Evolutionary conservation across 73 alveolate species (phyloP).

Genomic region (Paramecium primaurelia): DNA sequence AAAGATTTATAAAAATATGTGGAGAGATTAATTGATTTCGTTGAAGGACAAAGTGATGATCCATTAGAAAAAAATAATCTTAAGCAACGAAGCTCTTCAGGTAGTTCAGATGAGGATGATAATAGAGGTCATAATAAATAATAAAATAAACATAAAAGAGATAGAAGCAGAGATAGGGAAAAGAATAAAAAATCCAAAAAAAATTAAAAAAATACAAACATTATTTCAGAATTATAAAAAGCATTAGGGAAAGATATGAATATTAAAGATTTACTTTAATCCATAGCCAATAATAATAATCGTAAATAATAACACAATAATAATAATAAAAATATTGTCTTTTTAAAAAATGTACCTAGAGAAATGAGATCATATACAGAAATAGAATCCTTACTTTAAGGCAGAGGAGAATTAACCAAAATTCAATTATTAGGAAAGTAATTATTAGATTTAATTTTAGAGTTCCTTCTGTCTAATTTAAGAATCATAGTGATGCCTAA

Average conservation of each 20-base stretch:
- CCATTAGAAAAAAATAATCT: constrained; percentile 47
- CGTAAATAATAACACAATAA: background rate
- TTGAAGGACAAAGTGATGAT: constrained; percentile 37
- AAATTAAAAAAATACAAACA: background rate
- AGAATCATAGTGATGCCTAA: background rate
- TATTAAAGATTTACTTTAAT: background rate
- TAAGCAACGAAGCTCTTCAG: background rate
- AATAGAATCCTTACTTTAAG: background rate
- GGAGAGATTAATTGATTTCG: constrained; percentile 35
- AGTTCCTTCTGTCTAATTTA: constrained; percentile 3
- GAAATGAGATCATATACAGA: constrained; percentile 19
- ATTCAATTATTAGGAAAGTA: constrained; percentile 23
- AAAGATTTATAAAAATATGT: background rate
- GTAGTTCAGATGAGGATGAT: constrained; percentile 47
- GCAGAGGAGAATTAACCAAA: background rate
- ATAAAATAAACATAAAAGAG: background rate
- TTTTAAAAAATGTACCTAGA: constrained; percentile 22
- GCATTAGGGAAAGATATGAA: background rate
- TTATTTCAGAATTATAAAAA: background rate
- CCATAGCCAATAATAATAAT: background rate
- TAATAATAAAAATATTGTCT: background rate
- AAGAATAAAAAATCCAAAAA: constrained; percentile 20
- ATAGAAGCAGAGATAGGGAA: constrained; percentile 54
- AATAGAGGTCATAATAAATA: background rate
- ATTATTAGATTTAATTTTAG: background rate